Evolutionary conservation across 2,329 filamentous ascomycete species (phyloP).

Genomic region (Fusarium algeriense): DNA sequence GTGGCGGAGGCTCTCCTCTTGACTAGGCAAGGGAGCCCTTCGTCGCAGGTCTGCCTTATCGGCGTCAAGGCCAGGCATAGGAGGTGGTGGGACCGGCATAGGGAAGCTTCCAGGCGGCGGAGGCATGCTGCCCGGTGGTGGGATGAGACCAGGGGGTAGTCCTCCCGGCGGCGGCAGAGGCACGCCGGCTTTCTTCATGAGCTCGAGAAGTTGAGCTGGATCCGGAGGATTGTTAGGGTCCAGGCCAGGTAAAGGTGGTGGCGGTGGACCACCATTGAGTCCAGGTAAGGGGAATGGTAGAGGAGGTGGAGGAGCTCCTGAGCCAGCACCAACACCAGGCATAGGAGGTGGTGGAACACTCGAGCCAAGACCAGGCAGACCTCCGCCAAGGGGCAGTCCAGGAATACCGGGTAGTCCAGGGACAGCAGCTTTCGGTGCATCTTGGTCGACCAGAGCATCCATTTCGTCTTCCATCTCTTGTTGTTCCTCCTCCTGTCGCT

Average conservation of each 20-base stretch:
- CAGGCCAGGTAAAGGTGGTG: conserved; percentile 65
- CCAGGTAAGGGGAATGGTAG: conserved; percentile 67
- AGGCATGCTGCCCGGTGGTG: conserved; percentile 55
- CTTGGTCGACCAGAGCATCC: conserved; percentile 90
- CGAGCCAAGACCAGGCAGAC: conserved; percentile 59
- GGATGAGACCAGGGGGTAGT: conserved; percentile 60
- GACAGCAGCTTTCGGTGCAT: conserved; percentile 67
- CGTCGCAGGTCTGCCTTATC: conserved; percentile 55
- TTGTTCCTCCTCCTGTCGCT: conserved; percentile 92
- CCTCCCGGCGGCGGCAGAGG: conserved; percentile 67
- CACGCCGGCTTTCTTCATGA: conserved; percentile 75
- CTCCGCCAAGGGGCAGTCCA: conserved; percentile 64
- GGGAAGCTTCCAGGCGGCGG: conserved; percentile 51
- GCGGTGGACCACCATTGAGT: conserved; percentile 59
- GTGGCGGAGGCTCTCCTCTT: conserved; percentile 83
- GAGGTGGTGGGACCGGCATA: conserved; percentile 55
- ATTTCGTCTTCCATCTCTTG: conserved; percentile 93
- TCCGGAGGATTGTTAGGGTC: conserved; percentile 72
- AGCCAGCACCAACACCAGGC: conserved; percentile 62
- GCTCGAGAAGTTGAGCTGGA: conserved; percentile 70
- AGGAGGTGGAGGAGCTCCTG: conserved; percentile 59
- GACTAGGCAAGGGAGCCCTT: conserved; percentile 81
- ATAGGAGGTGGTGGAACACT: conserved; percentile 59
- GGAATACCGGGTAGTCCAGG: conserved; percentile 67
- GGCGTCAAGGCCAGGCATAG: conserved; percentile 52